Evolutionary conservation across 306 rosid genomes (phyloP), one percentile per base, ranked within the genome.

Genomic region (Dryas octopetala): DNA sequence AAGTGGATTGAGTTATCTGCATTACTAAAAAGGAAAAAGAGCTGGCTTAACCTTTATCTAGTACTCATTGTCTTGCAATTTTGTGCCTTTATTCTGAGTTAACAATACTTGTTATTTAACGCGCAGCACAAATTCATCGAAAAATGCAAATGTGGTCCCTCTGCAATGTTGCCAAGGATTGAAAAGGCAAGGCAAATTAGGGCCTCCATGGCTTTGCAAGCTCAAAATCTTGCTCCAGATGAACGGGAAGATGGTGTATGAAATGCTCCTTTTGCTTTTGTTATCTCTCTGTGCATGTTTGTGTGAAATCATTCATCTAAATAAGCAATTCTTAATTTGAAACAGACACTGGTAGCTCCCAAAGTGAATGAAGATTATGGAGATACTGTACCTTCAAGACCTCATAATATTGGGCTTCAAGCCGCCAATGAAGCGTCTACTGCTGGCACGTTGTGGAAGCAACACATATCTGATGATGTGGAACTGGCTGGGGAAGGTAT

Each of bases 51-150:
- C 19, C 49, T 57, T 19, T 48, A n/a, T 63, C 11, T 11, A 19
- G 23, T 16, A n/a, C n/a, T 12, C 19, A 57, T n/a, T 53, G 48
- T 78, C 68, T 52, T 77, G 78, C 50, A 68, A 26, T 55, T 83
- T 47, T 60, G 76, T 62, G 73, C 76, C 72, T 59, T 75, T 62
- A 75, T 63, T 77, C 80, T 82, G 55, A 79, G 26, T 74, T 47
- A 10, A 62, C 70, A 73, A 66, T 81, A 9, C 75, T 62, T 79
- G 68, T 77, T 10, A n/a, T 23, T 71, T 26, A 17, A 73, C 59
- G 61, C 57, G 12, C 77, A 95, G 99, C 99, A 95, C 84, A 95
- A 95, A 88, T 92, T 95, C 82, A 90, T 90, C 47, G 99, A 95
- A 57, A 95, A 95, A 85, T 90, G 93, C 88, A 92, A 93, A 86